These are phyloP conservation scores for Entonaema liquescens DNA, from an alignment of 495 filamentous ascomycete genomes.

Conservation along the genomic window DNA sequence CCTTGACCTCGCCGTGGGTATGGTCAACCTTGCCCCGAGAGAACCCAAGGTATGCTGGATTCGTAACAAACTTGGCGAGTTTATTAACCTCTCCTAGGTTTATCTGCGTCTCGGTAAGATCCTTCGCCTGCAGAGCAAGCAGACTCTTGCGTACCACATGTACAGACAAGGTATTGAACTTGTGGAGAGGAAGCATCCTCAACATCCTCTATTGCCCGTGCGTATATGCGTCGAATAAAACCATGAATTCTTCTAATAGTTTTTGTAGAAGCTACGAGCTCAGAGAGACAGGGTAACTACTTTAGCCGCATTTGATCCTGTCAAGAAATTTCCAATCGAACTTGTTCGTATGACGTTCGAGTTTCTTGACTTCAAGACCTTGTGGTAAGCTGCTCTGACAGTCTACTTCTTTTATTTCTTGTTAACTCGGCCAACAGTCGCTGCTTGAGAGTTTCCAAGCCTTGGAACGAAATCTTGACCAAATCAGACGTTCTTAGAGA, in stretches of 20 bases:
- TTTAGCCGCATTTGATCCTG: slow-evolving; percentile 51
- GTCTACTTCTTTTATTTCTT: background rate
- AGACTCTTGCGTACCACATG: slow-evolving; percentile 23
- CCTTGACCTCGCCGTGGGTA: slow-evolving; percentile 22
- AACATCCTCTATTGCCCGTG: slow-evolving; percentile 31
- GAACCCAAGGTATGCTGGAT: slow-evolving; percentile 27
- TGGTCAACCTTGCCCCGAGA: slow-evolving; percentile 36
- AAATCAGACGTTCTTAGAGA: background rate
- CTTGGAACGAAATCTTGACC: slow-evolving; percentile 35
- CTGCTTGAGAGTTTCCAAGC: slow-evolving; percentile 39
- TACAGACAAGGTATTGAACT: slow-evolving; percentile 43
- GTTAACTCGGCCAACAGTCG: slow-evolving; percentile 20
- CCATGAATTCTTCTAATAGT: slow-evolving; percentile 1
- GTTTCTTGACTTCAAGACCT: slow-evolving; percentile 58
- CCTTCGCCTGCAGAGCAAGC: slow-evolving; percentile 18
- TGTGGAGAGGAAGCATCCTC: slow-evolving; percentile 34
- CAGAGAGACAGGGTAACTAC: slow-evolving; percentile 31
- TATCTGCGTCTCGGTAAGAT: slow-evolving; percentile 36
- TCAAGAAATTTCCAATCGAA: slow-evolving; percentile 59
- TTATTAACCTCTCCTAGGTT: slow-evolving; percentile 22
- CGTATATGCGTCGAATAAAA: background rate
- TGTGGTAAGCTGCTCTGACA: slow-evolving; percentile 53
- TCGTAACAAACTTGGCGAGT: background rate
- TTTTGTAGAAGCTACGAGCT: slow-evolving; percentile 14
- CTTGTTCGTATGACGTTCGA: slow-evolving; percentile 56